Evolutionary conservation across 352 stramenopile genomes (phyloP).

Genomic region (Globisporangium uncinulatum): DNA sequence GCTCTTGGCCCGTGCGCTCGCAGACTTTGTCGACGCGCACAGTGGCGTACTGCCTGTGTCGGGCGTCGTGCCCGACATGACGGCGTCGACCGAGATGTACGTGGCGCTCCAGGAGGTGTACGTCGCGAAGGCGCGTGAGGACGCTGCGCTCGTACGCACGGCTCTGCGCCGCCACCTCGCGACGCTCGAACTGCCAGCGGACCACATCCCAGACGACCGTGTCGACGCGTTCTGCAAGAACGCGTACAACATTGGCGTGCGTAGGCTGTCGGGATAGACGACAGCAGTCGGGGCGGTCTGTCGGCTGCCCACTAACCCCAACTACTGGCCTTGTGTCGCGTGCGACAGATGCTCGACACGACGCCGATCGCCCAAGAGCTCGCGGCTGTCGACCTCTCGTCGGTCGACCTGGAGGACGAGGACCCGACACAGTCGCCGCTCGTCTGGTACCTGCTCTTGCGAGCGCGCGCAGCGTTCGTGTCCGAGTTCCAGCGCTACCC

Average conservation of each 20-base stretch:
- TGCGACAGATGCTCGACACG: conserved; percentile 72
- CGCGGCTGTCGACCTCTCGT: conserved; percentile 45
- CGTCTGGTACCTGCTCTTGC: conserved; percentile 93
- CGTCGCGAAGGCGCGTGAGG: conserved; percentile 80
- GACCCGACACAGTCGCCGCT: conserved; percentile 88
- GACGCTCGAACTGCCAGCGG: conserved; percentile 19
- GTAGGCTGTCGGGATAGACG: too few species aligned
- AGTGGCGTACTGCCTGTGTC: conserved; percentile 75
- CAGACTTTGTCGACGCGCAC: conserved; percentile 73
- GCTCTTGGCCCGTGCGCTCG: conserved; percentile 66
- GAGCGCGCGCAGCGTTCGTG: conserved; percentile 57
- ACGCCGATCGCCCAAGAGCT: conserved; percentile 85
- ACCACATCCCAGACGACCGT: conserved; percentile 53
- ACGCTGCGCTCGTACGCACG: conserved; percentile 37
- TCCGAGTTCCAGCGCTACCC: conserved; percentile 73
- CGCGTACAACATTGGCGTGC: conserved; percentile 77
- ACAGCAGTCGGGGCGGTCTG: too few species aligned
- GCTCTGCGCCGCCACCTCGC: conserved; percentile 29
- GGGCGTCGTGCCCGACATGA: conserved; percentile 96
- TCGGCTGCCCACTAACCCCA: too few species aligned
- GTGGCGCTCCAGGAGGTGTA: conserved; percentile 94
- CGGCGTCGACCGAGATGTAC: conserved; percentile 92
- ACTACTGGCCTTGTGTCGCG: too few species aligned
- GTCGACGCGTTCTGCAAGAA: conserved; percentile 93
- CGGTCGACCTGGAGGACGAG: conserved; percentile 73